Base-by-base conservation (phyloP, 129 eudicot genomes). In the Arctium minus region DNA sequence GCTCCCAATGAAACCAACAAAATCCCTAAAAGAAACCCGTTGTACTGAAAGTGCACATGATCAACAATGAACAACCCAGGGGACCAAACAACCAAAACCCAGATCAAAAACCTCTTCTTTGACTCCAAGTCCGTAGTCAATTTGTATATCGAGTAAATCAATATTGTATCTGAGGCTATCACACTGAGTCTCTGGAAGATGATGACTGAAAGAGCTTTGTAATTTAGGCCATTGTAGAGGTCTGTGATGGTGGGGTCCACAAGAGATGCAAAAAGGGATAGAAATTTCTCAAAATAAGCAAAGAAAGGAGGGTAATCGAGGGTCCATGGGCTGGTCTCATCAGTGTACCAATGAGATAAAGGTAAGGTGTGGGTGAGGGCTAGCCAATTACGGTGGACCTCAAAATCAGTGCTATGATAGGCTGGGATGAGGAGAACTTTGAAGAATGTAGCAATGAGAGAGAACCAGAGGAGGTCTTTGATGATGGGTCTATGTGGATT, bases 21-120 rank as follows among this genome's bases (percentile, higher is more conserved):
- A 72, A 91, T 31, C 56, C 98, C 97, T 82, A 95, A 82, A 40
- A 95, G 84, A 85, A 95, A 87, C 85, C 98, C 98, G 76, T 95
- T 92, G 81, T 92, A 95, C 94, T 95, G 98, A 86, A 92, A 95
- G 87, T 95, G 98, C 85, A 95, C 8, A 79, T 94, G 98, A 78
- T 94, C 97, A 22, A 94, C 98, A 68, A 94, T 89, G 42, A 92
- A 70, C 89, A 94, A 72, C 65, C 90, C 96, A 46, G 97, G 98
- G 31, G 93, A 87, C 94, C 97, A 89, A 86, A 95, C 33, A 75
- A 95, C 86, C 89, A 93, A 84, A 78, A 86, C 86, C 98, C 97
- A 92, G 48, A 90, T 87, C 91, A 95, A n/a, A 71, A 86, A 22
- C 18, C 92, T 46, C 88, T 71, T 79, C 46, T 13, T 87, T 6